Conservation (phyloP, 495 filamentous ascomycete species). For the Neurospora sp. region DNA sequence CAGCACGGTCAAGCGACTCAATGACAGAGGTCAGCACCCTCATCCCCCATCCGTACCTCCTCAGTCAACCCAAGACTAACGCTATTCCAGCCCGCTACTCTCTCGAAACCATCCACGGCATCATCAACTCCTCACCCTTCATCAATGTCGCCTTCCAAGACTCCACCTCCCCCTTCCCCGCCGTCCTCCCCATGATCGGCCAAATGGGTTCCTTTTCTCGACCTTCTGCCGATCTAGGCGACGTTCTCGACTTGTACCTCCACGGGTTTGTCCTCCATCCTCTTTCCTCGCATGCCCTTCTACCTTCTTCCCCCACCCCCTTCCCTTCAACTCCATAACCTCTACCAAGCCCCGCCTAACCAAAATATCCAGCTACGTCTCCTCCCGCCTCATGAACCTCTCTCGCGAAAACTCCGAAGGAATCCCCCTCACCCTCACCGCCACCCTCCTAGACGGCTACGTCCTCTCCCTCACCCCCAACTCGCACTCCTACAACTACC, state of each 20-base stretch:
- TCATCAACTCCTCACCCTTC: constrained; percentile 68
- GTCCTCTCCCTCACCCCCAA: constrained; percentile 70
- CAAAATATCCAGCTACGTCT: constrained; percentile 48
- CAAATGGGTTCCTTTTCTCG: constrained; percentile 63
- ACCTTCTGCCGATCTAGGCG: constrained; percentile 52
- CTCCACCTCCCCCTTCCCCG: constrained; percentile 58
- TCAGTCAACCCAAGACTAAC: no score
- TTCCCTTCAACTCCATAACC: no score
- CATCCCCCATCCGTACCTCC: no score
- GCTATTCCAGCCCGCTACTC: constrained; percentile 56
- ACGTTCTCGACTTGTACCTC: constrained; percentile 70
- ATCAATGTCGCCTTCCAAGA: constrained; percentile 76
- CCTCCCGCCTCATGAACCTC: constrained; percentile 65
- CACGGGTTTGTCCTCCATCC: constrained; percentile 43
- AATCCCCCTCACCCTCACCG: constrained; percentile 56
- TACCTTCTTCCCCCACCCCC: background rate
- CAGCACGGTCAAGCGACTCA: constrained; percentile 66
- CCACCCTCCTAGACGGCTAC: constrained; percentile 60
- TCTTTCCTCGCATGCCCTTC: background rate
- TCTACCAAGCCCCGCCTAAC: no score
- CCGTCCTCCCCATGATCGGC: constrained; percentile 81
- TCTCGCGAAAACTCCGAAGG: constrained; percentile 37
- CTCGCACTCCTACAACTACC: constrained; percentile 82
- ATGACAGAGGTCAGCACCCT: constrained; percentile 30
- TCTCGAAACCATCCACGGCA: constrained; percentile 62